Percentiles rank a stretch among this genome's conserved stretches.
Evolutionary conservation across 345 rosid genomes (phyloP).

Genomic region (Moringa oleifera): DNA sequence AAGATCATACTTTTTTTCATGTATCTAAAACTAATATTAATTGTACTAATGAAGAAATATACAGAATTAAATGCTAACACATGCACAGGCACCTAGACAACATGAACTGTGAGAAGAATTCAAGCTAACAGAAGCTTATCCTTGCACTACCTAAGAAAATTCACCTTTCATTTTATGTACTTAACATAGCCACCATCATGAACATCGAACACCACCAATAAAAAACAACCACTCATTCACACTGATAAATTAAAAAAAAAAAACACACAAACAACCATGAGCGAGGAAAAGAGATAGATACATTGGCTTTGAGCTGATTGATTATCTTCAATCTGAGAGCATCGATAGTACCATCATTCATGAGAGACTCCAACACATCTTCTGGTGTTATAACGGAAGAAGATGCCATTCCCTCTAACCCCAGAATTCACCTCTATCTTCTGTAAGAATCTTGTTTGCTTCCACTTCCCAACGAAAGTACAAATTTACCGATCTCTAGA

Average conservation of each 20-base stretch:
- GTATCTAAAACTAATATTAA: too few species aligned
- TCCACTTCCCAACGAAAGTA: too few species aligned
- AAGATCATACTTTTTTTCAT: too few species aligned
- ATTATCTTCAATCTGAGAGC: constrained; percentile 76
- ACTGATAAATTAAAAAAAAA: background rate
- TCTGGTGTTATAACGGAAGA: constrained; percentile 75
- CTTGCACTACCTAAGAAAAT: too few species aligned
- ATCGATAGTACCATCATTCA: constrained; percentile 91
- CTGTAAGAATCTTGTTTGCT: too few species aligned
- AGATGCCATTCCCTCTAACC: constrained; percentile 45
- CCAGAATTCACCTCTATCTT: too few species aligned
- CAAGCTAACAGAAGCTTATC: too few species aligned
- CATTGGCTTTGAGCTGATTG: constrained; percentile 90
- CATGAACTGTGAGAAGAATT: too few species aligned
- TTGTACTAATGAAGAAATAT: background rate
- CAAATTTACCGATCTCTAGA: too few species aligned
- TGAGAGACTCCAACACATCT: constrained; percentile 73
- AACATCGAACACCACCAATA: background rate
- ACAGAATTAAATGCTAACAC: too few species aligned
- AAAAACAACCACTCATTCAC: background rate
- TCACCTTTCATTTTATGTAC: too few species aligned
- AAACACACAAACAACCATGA: constrained; percentile 8
- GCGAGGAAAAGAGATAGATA: constrained; percentile 19
- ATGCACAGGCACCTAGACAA: too few species aligned
- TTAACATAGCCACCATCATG: background rate